phyloP scores from a whole-genome alignment of 352 stramenopile genomes.

The Pythium dissotocum region DNA sequence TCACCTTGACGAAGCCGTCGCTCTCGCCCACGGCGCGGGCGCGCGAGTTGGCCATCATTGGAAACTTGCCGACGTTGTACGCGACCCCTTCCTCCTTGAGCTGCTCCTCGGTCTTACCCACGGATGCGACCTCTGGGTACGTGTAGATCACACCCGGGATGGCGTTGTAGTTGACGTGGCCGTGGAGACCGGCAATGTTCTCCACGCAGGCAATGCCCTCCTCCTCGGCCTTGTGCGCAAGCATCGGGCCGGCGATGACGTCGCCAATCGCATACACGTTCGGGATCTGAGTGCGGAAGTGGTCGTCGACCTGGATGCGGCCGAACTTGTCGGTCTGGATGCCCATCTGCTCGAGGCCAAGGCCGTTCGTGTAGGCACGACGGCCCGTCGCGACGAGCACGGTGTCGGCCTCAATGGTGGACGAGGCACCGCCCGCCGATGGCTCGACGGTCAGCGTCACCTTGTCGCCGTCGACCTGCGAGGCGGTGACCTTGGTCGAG shows the following conservation, averaged over 20 bases:
- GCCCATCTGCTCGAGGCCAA: slow-evolving; percentile 97
- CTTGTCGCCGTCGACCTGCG: slow-evolving; percentile 89
- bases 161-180: slow-evolving; percentile 99
- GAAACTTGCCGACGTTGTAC: slow-evolving; percentile 98
- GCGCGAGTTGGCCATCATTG: slow-evolving; percentile 97
- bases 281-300: slow-evolving; percentile 95
- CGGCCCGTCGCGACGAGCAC: slow-evolving; percentile 90
- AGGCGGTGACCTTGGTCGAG: slow-evolving; percentile 96
- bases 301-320: slow-evolving; percentile 96
- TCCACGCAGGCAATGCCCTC: slow-evolving; percentile 98
- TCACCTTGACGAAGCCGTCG: slow-evolving; percentile 98
- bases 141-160: slow-evolving; percentile 99
- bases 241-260: slow-evolving; percentile 97
- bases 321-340: slow-evolving; percentile 97
- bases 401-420: slow-evolving; percentile 74
- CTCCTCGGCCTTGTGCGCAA: slow-evolving; percentile 99
- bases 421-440: slow-evolving; percentile 49
- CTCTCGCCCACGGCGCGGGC: slow-evolving; percentile 92
- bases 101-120: slow-evolving; percentile 98
- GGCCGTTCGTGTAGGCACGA: slow-evolving; percentile 94
- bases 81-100: slow-evolving; percentile 93
- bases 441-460: slow-evolving; percentile 97
- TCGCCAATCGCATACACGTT: slow-evolving; percentile 97
- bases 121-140: slow-evolving; percentile 94
- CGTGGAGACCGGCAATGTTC: slow-evolving; percentile 95